A percentile compares a stretch with the other conserved stretches of the same genome.
These are phyloP conservation scores for Backusella tarrabulga DNA, from an alignment of 192 early-diverging fungal genomes.

Conservation along the genomic window DNA sequence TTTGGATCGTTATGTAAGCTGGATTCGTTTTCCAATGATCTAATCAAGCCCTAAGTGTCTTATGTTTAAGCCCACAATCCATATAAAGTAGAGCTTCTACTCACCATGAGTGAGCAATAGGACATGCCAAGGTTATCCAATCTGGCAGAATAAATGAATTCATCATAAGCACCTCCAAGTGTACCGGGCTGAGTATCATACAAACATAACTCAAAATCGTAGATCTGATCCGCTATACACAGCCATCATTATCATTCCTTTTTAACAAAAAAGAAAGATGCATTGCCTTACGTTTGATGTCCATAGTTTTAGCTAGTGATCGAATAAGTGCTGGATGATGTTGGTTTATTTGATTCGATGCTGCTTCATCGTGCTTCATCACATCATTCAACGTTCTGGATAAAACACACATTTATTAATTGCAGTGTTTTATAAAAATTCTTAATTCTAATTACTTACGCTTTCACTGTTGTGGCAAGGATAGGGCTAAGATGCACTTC, in stretches of 20 bases:
- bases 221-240: conserved; percentile 63
- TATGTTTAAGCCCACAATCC: too few species aligned
- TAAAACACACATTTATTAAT: background rate
- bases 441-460: conserved; percentile 14
- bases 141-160: conserved; percentile 91
- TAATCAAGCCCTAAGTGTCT: conserved; percentile 29
- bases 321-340: conserved; percentile 87
- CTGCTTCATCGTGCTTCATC: background rate
- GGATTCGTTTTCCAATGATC: conserved; percentile 56
- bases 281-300: conserved; percentile 44
- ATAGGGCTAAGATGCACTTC: conserved; percentile 91
- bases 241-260: too few species aligned
- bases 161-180: conserved; percentile 87
- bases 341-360: conserved; percentile 36
- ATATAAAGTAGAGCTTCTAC: too few species aligned
- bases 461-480: conserved; percentile 70
- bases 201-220: conserved; percentile 96
- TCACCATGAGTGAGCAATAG: conserved; percentile 77
- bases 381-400: conserved; percentile 23
- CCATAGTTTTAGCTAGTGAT: conserved; percentile 72
- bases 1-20: conserved; percentile 61
- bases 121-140: conserved; percentile 97
- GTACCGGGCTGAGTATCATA: conserved; percentile 88
- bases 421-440: background rate
- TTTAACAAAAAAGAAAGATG: background rate